These are phyloP conservation scores for Austroboletus novae-zelandiae DNA, from an alignment of 1,284 basidiomycete species.

Conservation along the genomic window DNA sequence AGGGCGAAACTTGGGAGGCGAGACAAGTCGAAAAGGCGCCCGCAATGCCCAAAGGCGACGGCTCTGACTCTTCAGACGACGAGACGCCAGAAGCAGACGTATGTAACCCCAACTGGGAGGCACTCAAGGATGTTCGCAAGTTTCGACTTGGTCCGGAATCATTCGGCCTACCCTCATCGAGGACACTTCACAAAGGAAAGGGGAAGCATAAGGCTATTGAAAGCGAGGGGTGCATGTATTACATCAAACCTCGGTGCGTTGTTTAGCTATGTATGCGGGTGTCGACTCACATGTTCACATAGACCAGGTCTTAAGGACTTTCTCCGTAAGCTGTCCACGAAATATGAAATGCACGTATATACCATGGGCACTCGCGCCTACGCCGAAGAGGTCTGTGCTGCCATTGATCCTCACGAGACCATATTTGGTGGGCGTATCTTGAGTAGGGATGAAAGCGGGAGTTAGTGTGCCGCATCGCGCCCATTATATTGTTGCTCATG, in stretches of 20 bases:
- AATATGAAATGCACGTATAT: constrained; percentile 99
- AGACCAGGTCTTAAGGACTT: constrained; percentile 90
- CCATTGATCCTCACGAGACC: constrained; percentile 87
- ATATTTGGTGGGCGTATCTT: constrained; percentile 88
- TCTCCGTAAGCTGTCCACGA: constrained; percentile 65
- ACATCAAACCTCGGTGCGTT: constrained; percentile 89
- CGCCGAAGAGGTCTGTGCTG: constrained; percentile 91
- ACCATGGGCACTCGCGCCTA: constrained; percentile 99
- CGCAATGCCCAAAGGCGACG: constrained; percentile 24
- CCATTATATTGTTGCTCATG: constrained; percentile 7
- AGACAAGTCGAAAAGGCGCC: constrained; percentile 39
- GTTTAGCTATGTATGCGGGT: constrained; percentile 5
- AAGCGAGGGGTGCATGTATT: constrained; percentile 88
- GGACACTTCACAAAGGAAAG: constrained; percentile 35
- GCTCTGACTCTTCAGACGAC: constrained; percentile 39
- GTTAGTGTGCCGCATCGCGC: constrained; percentile 45
- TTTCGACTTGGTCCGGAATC: constrained; percentile 86
- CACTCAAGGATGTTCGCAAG: constrained; percentile 83
- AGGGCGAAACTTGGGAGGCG: constrained; percentile 75
- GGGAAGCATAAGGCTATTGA: constrained; percentile 62
- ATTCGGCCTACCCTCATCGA: constrained; percentile 47
- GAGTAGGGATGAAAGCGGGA: constrained; percentile 94
- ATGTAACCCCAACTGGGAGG: constrained; percentile 87
- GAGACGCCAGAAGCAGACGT: constrained; percentile 46
- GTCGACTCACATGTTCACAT: constrained; percentile 16